Evolutionary conservation across 2,329 filamentous ascomycete genomes (phyloP).

Genomic region (Neofusicoccum umdonicola): DNA sequence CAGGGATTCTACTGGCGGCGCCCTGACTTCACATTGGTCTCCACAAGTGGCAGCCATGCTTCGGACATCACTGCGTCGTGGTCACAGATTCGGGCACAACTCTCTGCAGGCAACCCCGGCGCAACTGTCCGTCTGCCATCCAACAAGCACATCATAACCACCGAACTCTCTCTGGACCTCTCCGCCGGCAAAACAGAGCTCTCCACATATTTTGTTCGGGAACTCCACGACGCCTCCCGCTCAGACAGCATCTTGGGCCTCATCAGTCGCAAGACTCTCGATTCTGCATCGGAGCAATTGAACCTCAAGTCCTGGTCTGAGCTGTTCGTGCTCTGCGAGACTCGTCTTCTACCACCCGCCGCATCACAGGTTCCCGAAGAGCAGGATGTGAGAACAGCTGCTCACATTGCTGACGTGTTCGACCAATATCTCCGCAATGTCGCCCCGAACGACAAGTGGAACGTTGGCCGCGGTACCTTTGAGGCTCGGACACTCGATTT

Average conservation of each 20-base stretch:
- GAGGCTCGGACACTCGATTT: constrained; percentile 21
- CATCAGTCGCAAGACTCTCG: neutral
- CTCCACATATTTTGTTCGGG: neutral
- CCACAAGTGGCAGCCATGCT: constrained; percentile 23
- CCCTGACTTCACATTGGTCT: constrained; percentile 25
- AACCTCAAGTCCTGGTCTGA: constrained; percentile 28
- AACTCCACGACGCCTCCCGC: neutral
- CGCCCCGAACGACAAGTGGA: constrained; percentile 30
- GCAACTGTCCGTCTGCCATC: neutral
- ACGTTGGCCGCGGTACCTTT: constrained; percentile 26
- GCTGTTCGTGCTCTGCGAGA: constrained; percentile 30
- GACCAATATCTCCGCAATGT: constrained; percentile 29
- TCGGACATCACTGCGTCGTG: neutral
- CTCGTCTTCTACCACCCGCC: constrained; percentile 23
- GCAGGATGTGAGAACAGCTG: constrained; percentile 24
- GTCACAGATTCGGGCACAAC: neutral
- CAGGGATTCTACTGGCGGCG: constrained; percentile 31
- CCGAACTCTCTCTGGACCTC: neutral
- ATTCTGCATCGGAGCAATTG: neutral
- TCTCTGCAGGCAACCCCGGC: neutral
- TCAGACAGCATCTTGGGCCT: neutral
- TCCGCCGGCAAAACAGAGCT: neutral
- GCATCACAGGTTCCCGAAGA: constrained; percentile 22
- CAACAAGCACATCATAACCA: neutral
- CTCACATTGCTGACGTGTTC: constrained; percentile 28